These are phyloP conservation scores for Kokia cookei DNA, from an alignment of 441 rosid genomes.

Conservation along the genomic window DNA sequence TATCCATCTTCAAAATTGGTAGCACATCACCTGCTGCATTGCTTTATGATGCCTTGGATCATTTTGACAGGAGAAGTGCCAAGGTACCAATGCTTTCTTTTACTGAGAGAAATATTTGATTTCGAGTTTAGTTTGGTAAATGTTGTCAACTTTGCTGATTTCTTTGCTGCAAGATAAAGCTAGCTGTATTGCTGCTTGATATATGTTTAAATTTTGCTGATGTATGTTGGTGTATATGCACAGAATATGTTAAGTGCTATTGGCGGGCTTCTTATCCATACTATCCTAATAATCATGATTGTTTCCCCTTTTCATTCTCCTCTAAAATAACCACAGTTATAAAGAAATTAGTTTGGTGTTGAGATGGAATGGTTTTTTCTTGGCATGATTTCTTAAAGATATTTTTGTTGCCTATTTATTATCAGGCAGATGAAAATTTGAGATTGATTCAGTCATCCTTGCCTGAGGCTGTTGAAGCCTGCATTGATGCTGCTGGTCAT, in stretches of 20 bases:
- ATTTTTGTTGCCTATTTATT: slow-evolving; percentile 15
- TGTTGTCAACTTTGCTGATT: not conserved
- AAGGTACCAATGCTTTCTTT: slow-evolving; percentile 45
- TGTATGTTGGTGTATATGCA: not conserved
- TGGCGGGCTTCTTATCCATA: not conserved
- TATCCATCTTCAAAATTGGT: slow-evolving; percentile 90
- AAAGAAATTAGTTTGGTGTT: slow-evolving; percentile 1
- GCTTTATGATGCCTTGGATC: slow-evolving; percentile 93
- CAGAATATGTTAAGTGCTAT: not conserved
- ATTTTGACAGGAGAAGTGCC: slow-evolving; percentile 92
- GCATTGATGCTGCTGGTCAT: slow-evolving; percentile 95
- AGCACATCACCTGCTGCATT: slow-evolving; percentile 95
- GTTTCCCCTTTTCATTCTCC: not conserved
- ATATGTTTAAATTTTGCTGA: not conserved
- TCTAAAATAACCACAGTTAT: not conserved
- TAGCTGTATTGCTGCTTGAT: not conserved
- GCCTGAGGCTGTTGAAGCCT: slow-evolving; percentile 95
- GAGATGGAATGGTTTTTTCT: not conserved
- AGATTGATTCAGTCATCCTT: slow-evolving; percentile 80
- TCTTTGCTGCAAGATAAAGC: not conserved
- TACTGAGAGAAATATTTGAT: not conserved
- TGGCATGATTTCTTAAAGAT: slow-evolving; percentile 4
- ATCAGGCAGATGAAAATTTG: slow-evolving; percentile 98
- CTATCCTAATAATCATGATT: not conserved
- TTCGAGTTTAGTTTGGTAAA: not conserved